Percentiles rank a stretch among this genome's conserved stretches.
phyloP scores from a whole-genome alignment of 2,329 filamentous ascomycete species.

The Fusarium redolens region DNA sequence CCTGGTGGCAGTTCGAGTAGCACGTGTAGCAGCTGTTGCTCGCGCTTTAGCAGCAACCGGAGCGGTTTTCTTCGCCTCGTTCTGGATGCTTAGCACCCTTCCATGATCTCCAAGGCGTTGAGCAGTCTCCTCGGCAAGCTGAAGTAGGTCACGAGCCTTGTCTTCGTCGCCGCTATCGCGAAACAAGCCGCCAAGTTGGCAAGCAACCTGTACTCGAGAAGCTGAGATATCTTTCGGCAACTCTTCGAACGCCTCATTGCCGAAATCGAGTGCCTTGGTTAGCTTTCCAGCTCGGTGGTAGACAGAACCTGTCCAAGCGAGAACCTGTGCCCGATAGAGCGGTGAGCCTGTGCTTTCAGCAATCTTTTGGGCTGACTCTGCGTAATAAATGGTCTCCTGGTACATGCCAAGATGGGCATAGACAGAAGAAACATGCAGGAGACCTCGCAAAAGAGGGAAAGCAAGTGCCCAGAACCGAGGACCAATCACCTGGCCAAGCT shows the following conservation, averaged over 20 bases:
- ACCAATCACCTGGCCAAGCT: constrained; percentile 43
- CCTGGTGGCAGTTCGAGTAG: constrained; percentile 43
- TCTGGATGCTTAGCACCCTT: constrained; percentile 20
- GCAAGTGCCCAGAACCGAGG: constrained; percentile 85
- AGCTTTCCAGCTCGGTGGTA: constrained; percentile 68
- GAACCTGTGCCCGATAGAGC: constrained; percentile 66
- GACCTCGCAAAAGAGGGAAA: constrained; percentile 75
- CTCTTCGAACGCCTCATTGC: constrained; percentile 63
- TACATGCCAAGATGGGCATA: constrained; percentile 89
- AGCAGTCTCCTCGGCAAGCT: constrained; percentile 62
- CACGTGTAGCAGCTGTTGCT: constrained; percentile 39
- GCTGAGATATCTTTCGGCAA: constrained; percentile 57
- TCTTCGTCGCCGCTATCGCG: constrained; percentile 60
- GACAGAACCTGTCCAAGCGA: constrained; percentile 66
- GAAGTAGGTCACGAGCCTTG: constrained; percentile 57
- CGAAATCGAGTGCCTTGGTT: constrained; percentile 66
- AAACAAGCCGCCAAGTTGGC: constrained; percentile 67
- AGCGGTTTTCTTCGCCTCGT: constrained; percentile 25
- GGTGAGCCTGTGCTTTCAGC: constrained; percentile 75
- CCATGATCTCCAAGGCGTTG: constrained; percentile 47
- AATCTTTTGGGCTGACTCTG: constrained; percentile 83
- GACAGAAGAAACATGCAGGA: constrained; percentile 79
- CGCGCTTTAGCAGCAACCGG: constrained; percentile 25
- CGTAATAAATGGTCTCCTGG: constrained; percentile 88
- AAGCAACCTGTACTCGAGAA: constrained; percentile 58